phyloP scores from a whole-genome alignment of 108 stramenopile genomes.

The Pelagomonas calceolata region DNA sequence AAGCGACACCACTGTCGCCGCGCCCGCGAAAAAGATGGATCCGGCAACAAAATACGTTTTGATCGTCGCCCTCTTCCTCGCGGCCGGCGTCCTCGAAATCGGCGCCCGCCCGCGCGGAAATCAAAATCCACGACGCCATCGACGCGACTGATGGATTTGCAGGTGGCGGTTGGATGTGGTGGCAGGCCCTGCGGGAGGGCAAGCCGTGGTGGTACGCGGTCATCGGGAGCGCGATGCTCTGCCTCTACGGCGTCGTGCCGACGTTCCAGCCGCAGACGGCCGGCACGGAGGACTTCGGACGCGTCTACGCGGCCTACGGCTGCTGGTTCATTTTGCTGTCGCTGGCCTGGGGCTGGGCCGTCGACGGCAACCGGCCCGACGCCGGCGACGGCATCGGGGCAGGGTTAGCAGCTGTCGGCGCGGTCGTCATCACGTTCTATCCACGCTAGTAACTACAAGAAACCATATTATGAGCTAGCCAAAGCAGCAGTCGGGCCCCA shows the following conservation, averaged over 20 bases:
- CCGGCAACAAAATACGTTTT: too few species aligned
- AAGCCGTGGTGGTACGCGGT: neutral
- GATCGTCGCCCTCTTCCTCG: too few species aligned
- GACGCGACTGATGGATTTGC: too few species aligned
- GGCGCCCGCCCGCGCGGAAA: too few species aligned
- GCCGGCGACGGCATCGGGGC: slow-evolving; percentile 12
- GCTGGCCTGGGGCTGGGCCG: slow-evolving; percentile 3
- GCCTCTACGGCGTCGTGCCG: slow-evolving; percentile 13
- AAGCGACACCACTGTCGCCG: too few species aligned
- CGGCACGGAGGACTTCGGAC: slow-evolving; percentile 17
- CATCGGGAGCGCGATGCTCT: slow-evolving; percentile 3
- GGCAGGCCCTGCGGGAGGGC: slow-evolving; percentile 3
- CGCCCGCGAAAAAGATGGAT: too few species aligned
- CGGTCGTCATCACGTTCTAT: neutral
- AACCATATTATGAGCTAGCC: too few species aligned
- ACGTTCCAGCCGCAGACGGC: slow-evolving; percentile 11
- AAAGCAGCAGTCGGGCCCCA: too few species aligned
- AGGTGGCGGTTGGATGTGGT: slow-evolving; percentile 19
- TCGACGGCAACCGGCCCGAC: slow-evolving; percentile 11
- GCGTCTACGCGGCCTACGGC: slow-evolving; percentile 19
- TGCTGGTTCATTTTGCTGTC: slow-evolving; percentile 16
- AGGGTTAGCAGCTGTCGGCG: slow-evolving; percentile 6
- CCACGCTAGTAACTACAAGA: neutral
- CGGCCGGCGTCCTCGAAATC: slow-evolving; percentile 13
- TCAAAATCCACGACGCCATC: too few species aligned